These are phyloP conservation scores for Dothidotthia symphoricarpi DNA, from an alignment of 2,329 filamentous ascomycete species.

Conservation along the genomic window DNA sequence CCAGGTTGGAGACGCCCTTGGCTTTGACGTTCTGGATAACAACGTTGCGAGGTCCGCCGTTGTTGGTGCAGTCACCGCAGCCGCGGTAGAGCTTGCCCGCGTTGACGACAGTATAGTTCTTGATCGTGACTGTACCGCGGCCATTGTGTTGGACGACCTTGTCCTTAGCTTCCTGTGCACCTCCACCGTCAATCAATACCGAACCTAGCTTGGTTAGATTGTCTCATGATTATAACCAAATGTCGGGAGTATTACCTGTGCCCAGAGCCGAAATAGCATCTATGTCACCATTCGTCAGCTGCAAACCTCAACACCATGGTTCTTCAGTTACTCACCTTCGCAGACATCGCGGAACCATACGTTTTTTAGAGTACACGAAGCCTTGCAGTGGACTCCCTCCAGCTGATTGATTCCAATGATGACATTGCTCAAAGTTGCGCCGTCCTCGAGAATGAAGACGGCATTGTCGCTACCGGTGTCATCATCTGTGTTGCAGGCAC, in stretches of 20 bases:
- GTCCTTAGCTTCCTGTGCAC: slow-evolving; percentile 26
- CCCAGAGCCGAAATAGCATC: slow-evolving; percentile 22
- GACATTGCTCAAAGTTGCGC: slow-evolving; percentile 51
- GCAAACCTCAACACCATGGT: background rate
- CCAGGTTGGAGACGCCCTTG: slow-evolving; percentile 36
- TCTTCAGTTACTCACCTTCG: slow-evolving; percentile 9
- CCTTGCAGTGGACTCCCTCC: slow-evolving; percentile 51
- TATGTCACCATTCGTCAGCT: background rate
- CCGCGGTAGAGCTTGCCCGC: slow-evolving; percentile 51
- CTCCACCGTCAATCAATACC: slow-evolving; percentile 40
- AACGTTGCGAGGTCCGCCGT: slow-evolving; percentile 42
- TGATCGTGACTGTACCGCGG: slow-evolving; percentile 26
- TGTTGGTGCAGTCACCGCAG: slow-evolving; percentile 47
- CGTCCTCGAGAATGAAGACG: slow-evolving; percentile 52
- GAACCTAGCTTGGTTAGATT: no score
- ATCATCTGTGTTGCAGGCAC: slow-evolving; percentile 9
- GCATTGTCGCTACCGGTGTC: slow-evolving; percentile 31
- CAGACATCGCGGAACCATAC: slow-evolving; percentile 21
- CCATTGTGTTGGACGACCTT: slow-evolving; percentile 37
- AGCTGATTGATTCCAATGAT: slow-evolving; percentile 52
- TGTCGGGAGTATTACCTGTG: slow-evolving; percentile 14
- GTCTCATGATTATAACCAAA: no score
- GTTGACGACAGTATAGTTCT: slow-evolving; percentile 44
- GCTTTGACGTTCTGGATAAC: slow-evolving; percentile 42
- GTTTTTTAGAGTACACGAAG: slow-evolving; percentile 43